Conservation (phyloP, 305 asterid genomes). For the Fraxinus platypoda region DNA sequence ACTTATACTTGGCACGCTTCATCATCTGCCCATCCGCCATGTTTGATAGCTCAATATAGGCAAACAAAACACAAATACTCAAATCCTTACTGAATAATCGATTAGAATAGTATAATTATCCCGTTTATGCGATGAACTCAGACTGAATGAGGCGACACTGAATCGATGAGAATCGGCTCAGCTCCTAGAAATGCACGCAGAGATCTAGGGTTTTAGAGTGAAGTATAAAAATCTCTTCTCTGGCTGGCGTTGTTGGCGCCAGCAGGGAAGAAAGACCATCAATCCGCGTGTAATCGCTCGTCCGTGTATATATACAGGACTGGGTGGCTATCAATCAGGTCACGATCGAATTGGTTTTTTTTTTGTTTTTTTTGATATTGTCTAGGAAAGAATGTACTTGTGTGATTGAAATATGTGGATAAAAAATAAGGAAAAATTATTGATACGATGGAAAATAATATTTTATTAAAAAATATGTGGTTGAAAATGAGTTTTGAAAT, state of each 20-base stretch:
- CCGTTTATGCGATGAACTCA: neutral
- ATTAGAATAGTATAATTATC: neutral
- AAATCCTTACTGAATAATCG: neutral
- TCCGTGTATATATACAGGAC: neutral
- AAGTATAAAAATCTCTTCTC: neutral
- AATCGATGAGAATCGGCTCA: neutral
- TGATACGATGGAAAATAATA: no score
- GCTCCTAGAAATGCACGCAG: neutral
- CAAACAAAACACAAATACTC: neutral
- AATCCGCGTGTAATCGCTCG: neutral
- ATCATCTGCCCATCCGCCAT: slow-evolving; percentile 74
- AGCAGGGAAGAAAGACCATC: neutral
- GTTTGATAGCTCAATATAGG: neutral
- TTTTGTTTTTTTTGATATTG: no score
- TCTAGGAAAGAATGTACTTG: no score
- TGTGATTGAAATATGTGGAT: no score
- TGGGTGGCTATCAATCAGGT: neutral
- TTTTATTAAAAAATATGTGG: no score
- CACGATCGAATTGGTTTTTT: neutral
- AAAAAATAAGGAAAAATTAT: no score
- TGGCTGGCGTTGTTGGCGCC: neutral
- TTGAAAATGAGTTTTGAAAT: no score
- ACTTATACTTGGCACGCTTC: slow-evolving; percentile 73
- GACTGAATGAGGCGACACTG: neutral
- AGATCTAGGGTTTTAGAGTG: slow-evolving; percentile 2